Evolutionary conservation across 202 grass and related monocot species (phyloP).

Genomic region (Zoysia matrella): DNA sequence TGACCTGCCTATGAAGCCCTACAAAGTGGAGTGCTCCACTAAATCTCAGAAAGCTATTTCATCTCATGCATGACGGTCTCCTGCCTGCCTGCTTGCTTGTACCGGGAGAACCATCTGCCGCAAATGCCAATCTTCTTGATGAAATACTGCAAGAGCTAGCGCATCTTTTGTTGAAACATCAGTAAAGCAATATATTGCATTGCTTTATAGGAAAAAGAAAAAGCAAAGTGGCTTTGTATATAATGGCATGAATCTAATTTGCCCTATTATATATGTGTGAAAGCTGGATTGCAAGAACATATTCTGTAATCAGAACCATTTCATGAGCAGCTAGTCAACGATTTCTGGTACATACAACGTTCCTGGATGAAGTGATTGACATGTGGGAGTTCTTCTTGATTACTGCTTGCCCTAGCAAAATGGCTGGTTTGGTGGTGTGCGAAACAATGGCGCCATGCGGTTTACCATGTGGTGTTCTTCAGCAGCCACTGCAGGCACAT

Average conservation of each 20-base stretch:
- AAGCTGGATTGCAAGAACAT: slow-evolving; percentile 55
- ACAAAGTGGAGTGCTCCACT: slow-evolving; percentile 55
- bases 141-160: slow-evolving; percentile 25
- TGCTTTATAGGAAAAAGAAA: slow-evolving; percentile 53
- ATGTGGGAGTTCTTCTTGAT: background rate
- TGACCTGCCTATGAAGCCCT: slow-evolving; percentile 43
- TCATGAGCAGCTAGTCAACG: slow-evolving; percentile 37
- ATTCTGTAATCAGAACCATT: slow-evolving; percentile 48
- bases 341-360: slow-evolving; percentile 36
- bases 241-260: too few species aligned
- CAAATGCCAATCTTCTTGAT: slow-evolving; percentile 38
- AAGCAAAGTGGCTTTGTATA: slow-evolving; percentile 53
- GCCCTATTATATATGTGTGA: slow-evolving; percentile 33
- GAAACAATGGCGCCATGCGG: slow-evolving; percentile 35
- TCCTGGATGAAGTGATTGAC: slow-evolving; percentile 14
- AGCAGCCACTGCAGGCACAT: slow-evolving; percentile 43
- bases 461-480: slow-evolving; percentile 40
- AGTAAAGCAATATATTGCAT: slow-evolving; percentile 37
- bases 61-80: background rate
- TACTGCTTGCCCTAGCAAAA: slow-evolving; percentile 33
- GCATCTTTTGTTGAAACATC: slow-evolving; percentile 61
- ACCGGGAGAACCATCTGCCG: slow-evolving; percentile 20
- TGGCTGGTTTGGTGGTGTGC: slow-evolving; percentile 20
- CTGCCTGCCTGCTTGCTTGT: slow-evolving; percentile 15
- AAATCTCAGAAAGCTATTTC: slow-evolving; percentile 47